Evolutionary conservation across 2,329 filamentous ascomycete species (phyloP), one percentile per base, ranked within the genome.

Genomic region (Colletotrichum sublineola): DNA sequence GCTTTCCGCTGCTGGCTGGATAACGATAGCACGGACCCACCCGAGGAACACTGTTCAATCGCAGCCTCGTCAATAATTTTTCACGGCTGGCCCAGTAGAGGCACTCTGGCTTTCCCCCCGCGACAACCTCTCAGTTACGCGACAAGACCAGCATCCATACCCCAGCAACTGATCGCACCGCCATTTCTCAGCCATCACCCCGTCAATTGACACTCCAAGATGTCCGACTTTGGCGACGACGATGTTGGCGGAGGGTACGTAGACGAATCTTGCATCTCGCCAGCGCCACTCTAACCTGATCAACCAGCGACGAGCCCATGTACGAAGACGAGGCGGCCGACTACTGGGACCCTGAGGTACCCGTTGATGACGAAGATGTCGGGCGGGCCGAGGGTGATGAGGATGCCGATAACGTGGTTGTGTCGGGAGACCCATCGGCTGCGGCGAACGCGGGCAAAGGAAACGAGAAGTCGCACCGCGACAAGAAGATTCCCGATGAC

Each of bases 401-500:
- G 63, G 89, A 89, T 44, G 86, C 86, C 72, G 87, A 90, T 75
- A 87, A 91, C 74, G 84, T 92, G 12, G 84, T 92, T 71, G 80
- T 88, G 61, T 88, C 89, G 20, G 90, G 90, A 76, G 91, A 92
- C 78, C 87, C 89, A 24, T 86, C 88, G 42, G 90, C 90, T 33
- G 83, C 85, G 0, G 89, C 89, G 44, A 88, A 87, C 79, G 84
- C 84, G 68, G 81, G 84, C 71, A 89, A 87, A 80, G 83, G 83
- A 68, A 85, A 82, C 77, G 87, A 89, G 65, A 89, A 88, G 79
- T 85, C 86, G 61, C 84, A 87, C 79, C 91, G 91, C 80, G 89
- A 95, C 84, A 98, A 97, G 89, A 97, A 94, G 85, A 96, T 99
- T 62, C 89, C 95, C 68, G 93, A 94, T 76, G 93, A 95, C 76